Conservation (phyloP, 2,329 filamentous ascomycete species). For the Penicillium sp. region DNA sequence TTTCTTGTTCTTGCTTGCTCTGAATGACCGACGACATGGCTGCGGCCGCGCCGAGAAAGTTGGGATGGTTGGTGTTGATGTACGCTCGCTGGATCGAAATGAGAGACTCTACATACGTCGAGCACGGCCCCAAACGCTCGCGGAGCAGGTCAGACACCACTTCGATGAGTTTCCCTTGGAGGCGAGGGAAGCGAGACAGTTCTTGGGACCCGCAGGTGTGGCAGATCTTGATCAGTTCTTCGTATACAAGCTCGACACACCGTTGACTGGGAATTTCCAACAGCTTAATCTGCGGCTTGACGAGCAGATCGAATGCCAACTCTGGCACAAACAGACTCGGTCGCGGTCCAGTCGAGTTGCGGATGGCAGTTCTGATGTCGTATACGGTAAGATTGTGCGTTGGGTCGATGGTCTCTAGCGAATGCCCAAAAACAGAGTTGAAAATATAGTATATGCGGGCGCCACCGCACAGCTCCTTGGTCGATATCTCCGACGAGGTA, state of each 20-base stretch:
- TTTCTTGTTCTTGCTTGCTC: slow-evolving; percentile 90
- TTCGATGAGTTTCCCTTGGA: slow-evolving; percentile 96
- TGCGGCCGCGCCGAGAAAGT: slow-evolving; percentile 92
- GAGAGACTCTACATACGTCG: slow-evolving; percentile 88
- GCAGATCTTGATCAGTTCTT: slow-evolving; percentile 98
- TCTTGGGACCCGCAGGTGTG: slow-evolving; percentile 97
- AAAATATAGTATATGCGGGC: slow-evolving; percentile 98
- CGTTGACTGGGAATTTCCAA: slow-evolving; percentile 91
- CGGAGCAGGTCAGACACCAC: slow-evolving; percentile 93
- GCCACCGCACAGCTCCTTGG: slow-evolving; percentile 92
- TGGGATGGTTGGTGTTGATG: slow-evolving; percentile 99
- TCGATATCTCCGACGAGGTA: slow-evolving; percentile 97
- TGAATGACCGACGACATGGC: slow-evolving; percentile 97
- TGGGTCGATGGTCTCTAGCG: slow-evolving; percentile 91
- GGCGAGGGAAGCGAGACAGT: slow-evolving; percentile 80
- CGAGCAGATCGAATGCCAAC: slow-evolving; percentile 92
- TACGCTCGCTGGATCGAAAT: slow-evolving; percentile 97
- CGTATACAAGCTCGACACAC: slow-evolving; percentile 96
- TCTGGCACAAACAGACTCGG: slow-evolving; percentile 97
- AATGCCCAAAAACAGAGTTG: slow-evolving; percentile 97
- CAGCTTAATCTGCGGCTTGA: slow-evolving; percentile 98
- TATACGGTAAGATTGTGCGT: slow-evolving; percentile 91
- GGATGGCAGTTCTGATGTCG: slow-evolving; percentile 94
- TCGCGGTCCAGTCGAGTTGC: slow-evolving; percentile 93
- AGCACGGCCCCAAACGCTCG: slow-evolving; percentile 84